Evolutionary conservation across 1,139 yeast genomes (phyloP).

Genomic region (Lodderomyces parapsilosis): DNA sequence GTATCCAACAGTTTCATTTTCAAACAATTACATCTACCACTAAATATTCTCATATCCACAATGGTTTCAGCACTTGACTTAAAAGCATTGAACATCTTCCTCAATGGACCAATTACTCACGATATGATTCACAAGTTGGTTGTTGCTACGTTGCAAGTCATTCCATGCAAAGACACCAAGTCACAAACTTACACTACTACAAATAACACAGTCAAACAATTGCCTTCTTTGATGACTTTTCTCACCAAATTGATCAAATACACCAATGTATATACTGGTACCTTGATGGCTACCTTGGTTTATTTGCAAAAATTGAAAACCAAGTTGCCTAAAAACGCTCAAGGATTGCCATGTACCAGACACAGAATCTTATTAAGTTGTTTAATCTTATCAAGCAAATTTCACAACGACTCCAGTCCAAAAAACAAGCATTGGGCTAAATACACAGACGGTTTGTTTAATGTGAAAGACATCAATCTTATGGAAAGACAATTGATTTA

Average conservation of each 20-base stretch:
- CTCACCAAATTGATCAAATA: conserved; percentile 67
- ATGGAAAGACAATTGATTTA: conserved; percentile 78
- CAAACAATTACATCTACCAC: neutral
- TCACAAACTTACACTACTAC: conserved; percentile 35
- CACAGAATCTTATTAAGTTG: conserved; percentile 76
- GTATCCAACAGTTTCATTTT: neutral
- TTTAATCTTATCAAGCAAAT: conserved; percentile 68
- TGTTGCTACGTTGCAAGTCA: conserved; percentile 59
- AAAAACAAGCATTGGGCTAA: conserved; percentile 76
- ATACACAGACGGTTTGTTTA: conserved; percentile 71
- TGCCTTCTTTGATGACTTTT: conserved; percentile 75
- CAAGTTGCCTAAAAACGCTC: conserved; percentile 66
- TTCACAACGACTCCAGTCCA: conserved; percentile 75
- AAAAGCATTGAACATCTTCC: conserved; percentile 56
- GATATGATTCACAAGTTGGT: conserved; percentile 68
- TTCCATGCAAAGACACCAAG: conserved; percentile 50
- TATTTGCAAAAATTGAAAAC: conserved; percentile 60
- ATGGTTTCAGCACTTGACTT: conserved; percentile 32
- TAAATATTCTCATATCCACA: neutral
- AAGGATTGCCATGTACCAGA: conserved; percentile 74
- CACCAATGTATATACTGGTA: conserved; percentile 76
- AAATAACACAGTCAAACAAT: conserved; percentile 35
- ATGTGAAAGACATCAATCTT: conserved; percentile 65
- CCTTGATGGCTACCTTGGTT: conserved; percentile 69
- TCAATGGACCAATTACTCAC: conserved; percentile 58